Evolutionary conservation across 169 alveolate species (phyloP).

Genomic region (Eimeria acervulina): DNA sequence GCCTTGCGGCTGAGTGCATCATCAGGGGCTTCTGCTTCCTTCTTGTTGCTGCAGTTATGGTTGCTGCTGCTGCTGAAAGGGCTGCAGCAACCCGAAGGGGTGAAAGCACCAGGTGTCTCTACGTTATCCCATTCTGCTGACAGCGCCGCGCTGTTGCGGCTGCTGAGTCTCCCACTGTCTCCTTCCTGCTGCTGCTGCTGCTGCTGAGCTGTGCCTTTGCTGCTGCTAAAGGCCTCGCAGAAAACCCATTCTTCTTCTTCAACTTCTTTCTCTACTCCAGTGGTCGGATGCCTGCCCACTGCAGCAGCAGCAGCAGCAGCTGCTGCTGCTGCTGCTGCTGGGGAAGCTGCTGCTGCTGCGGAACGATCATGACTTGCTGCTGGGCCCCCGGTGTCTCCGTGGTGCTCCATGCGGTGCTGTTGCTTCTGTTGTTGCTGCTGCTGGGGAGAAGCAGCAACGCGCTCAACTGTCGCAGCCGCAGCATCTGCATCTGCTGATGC

Average conservation of each 20-base stretch:
- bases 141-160: neutral
- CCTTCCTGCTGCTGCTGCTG: conserved; percentile 5
- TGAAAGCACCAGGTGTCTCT: conserved; percentile 8
- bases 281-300: neutral
- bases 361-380: too few relatives aligned
- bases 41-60: neutral
- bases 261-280: neutral
- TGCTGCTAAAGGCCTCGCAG: conserved; percentile 5
- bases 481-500: too few relatives aligned
- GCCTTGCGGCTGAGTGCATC: neutral
- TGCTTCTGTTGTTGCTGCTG: too few relatives aligned
- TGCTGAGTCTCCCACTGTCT: neutral
- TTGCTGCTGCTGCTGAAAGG: too few relatives aligned
- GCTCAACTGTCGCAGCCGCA: too few relatives aligned
- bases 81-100: conserved; percentile 40
- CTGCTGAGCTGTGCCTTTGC: too few relatives aligned
- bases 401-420: too few relatives aligned
- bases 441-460: too few relatives aligned
- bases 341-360: neutral
- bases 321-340: neutral
- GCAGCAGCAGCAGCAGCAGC: neutral
- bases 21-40: neutral
- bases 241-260: conserved; percentile 17
- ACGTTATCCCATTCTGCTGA: conserved; percentile 44
- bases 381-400: too few relatives aligned